phyloP scores from a whole-genome alignment of 164 flowering plant genomes.

The Chimonanthus salicifolius region DNA sequence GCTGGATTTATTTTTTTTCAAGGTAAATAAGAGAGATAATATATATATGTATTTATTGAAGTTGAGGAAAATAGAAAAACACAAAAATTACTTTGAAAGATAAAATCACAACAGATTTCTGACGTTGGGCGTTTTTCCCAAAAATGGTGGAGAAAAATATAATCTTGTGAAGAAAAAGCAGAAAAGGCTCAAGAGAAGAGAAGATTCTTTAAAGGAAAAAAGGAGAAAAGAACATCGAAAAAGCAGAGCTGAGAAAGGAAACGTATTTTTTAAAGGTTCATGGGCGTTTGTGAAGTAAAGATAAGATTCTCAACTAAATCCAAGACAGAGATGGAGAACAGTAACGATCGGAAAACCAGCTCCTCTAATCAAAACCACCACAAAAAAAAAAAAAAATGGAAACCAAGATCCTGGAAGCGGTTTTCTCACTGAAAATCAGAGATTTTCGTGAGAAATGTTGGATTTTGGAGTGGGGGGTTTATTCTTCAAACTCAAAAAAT shows the following conservation, averaged over 20 bases:
- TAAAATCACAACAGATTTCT: not conserved
- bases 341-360: not conserved
- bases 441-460: not conserved
- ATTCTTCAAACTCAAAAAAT: not conserved
- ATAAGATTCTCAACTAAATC: not conserved
- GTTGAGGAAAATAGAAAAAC: not conserved
- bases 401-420: not conserved
- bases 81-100: not conserved
- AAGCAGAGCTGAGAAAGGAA: not conserved
- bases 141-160: not conserved
- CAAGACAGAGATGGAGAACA: not conserved
- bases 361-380: not conserved
- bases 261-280: not conserved
- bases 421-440: not conserved
- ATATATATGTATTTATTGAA: not conserved
- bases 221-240: not conserved
- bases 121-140: not conserved
- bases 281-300: not conserved
- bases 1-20: not conserved
- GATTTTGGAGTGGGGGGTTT: not conserved
- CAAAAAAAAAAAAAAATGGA: not conserved
- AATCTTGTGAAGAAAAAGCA: not conserved
- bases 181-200: not conserved
- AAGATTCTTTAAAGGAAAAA: not conserved
- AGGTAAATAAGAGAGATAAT: not conserved